Conservation (phyloP, 2,329 filamentous ascomycete genomes). For the Ilyonectria destructans region DNA sequence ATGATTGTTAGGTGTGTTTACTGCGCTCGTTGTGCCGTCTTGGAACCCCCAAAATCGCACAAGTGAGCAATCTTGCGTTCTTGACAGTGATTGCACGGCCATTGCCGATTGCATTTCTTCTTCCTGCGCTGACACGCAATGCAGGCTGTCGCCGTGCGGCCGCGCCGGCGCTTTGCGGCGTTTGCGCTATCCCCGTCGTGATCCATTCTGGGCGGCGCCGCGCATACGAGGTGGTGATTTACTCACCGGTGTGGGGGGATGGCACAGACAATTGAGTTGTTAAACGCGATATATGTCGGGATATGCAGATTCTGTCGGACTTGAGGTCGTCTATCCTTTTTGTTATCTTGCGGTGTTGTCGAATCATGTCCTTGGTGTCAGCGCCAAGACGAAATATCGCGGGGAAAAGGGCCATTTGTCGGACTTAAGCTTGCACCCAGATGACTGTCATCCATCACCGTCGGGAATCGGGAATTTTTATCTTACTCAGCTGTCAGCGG, state of each 20-base stretch:
- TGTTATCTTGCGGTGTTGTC: background rate
- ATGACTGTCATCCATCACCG: background rate
- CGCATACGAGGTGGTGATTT: background rate
- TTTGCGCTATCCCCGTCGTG: background rate
- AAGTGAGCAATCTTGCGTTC: background rate
- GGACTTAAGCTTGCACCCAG: background rate
- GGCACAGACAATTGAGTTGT: background rate
- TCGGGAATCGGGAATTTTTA: background rate
- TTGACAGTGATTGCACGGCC: slow-evolving; percentile 3
- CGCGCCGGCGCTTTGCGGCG: background rate
- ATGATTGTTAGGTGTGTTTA: background rate
- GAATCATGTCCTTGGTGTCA: background rate
- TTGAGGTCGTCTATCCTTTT: background rate
- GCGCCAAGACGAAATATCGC: background rate
- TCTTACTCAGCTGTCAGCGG: background rate
- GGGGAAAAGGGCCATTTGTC: background rate
- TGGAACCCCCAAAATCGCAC: background rate
- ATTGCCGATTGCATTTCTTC: slow-evolving; percentile 3
- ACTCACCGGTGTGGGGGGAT: background rate
- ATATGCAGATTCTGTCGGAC: background rate
- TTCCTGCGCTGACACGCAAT: slow-evolving; percentile 3
- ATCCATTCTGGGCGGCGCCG: background rate
- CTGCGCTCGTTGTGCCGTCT: background rate
- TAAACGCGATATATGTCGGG: background rate
- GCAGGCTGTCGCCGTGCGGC: background rate